Evolutionary conservation across 129 eudicot genomes (phyloP).

Genomic region (Centaurea solstitialis): DNA sequence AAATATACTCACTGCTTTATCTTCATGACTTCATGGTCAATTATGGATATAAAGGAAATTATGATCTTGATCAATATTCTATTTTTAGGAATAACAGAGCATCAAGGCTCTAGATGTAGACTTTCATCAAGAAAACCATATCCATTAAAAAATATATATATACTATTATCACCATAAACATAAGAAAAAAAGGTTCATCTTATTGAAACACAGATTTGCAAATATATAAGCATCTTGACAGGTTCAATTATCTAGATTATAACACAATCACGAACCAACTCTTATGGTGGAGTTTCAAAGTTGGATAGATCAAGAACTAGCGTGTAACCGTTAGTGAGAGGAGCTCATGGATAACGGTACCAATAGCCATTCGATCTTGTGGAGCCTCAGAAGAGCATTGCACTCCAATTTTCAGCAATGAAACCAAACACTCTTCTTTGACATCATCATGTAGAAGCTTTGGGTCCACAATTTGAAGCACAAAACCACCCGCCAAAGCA

Average conservation of each 20-base stretch:
- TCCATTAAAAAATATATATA: neutral
- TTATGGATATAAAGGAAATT: neutral
- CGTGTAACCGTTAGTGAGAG: neutral
- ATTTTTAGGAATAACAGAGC: neutral
- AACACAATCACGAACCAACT: neutral
- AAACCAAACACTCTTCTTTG: slow-evolving; percentile 7
- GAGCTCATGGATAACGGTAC: slow-evolving; percentile 5
- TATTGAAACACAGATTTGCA: neutral
- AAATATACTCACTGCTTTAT: too few relatives aligned
- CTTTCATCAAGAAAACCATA: neutral
- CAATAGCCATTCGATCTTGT: slow-evolving; percentile 11
- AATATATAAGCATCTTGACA: neutral
- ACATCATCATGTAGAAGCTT: slow-evolving; percentile 17
- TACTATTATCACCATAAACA: neutral
- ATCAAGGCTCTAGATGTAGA: neutral
- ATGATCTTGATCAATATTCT: neutral
- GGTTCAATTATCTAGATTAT: neutral
- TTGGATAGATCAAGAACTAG: neutral
- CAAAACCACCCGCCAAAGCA: slow-evolving; percentile 22
- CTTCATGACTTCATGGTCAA: neutral
- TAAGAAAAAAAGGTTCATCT: neutral
- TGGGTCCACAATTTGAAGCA: slow-evolving; percentile 28
- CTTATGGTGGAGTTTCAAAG: neutral
- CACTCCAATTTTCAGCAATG: neutral
- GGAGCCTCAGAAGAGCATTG: slow-evolving; percentile 9